phyloP scores from a whole-genome alignment of 2,329 filamentous ascomycete species.

The Fusarium coicis region DNA sequence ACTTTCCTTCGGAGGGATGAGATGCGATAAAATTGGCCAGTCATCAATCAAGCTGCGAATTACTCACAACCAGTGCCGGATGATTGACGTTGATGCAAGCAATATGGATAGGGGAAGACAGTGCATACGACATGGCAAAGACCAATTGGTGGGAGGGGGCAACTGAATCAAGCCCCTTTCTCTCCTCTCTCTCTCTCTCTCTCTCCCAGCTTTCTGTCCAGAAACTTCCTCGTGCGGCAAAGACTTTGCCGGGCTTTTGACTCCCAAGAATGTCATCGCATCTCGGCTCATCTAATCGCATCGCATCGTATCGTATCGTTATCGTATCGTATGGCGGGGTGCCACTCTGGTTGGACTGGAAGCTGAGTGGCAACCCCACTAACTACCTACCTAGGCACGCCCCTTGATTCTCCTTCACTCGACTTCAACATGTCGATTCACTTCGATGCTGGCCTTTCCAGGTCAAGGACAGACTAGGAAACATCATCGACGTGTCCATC shows the following conservation, averaged over 20 bases:
- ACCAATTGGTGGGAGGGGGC: background rate
- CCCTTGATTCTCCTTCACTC: slow-evolving; percentile 10
- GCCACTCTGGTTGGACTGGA: slow-evolving; percentile 10
- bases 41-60: slow-evolving; percentile 24
- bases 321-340: slow-evolving; percentile 37
- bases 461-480: background rate
- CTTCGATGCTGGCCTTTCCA: background rate
- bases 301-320: slow-evolving; percentile 37
- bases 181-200: background rate
- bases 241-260: background rate
- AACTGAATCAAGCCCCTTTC: background rate
- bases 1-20: slow-evolving; percentile 7
- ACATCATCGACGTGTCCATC: background rate
- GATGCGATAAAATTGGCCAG: slow-evolving; percentile 7
- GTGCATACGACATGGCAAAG: background rate
- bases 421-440: background rate
- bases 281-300: slow-evolving; percentile 32
- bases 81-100: background rate
- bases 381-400: slow-evolving; percentile 2
- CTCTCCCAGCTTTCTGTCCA: background rate
- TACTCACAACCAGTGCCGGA: slow-evolving; percentile 16
- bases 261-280: background rate
- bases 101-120: background rate
- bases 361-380: slow-evolving; percentile 24
- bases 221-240: background rate